Evolutionary conservation across 176 grass and related monocot genomes (phyloP).

Genomic region (Tuctoria greenei): DNA sequence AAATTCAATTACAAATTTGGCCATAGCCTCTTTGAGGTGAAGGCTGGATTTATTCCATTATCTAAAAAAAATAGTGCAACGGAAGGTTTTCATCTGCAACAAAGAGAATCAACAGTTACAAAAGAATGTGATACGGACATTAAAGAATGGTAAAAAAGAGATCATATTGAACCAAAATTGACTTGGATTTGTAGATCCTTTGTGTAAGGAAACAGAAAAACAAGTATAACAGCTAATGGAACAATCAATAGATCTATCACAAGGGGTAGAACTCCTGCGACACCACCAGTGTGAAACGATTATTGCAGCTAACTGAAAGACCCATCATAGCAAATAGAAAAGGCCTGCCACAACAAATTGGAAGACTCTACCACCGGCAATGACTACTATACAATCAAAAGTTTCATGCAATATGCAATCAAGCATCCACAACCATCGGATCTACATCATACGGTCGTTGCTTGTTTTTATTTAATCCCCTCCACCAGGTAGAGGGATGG

Average conservation of each 20-base stretch:
- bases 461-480: too few species aligned
- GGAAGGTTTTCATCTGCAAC: background rate
- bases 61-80: background rate
- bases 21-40: too few species aligned
- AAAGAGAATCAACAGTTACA: too few species aligned
- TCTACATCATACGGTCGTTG: too few species aligned
- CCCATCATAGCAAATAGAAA: background rate
- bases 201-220: background rate
- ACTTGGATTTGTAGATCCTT: background rate
- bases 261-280: background rate
- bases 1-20: too few species aligned
- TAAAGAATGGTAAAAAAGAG: background rate
- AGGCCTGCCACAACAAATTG: slow-evolving; percentile 5
- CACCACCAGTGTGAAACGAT: background rate
- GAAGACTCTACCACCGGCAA: too few species aligned
- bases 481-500: too few species aligned
- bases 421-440: too few species aligned
- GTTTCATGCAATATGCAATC: too few species aligned
- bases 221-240: background rate
- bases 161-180: background rate
- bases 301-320: background rate
- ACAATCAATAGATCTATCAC: background rate
- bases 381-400: too few species aligned
- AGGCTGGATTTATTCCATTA: too few species aligned
- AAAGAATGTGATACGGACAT: background rate